Evolutionary conservation across 2,329 filamentous ascomycete genomes (phyloP).

Genomic region (Phaeosphaeriaceae sp.): DNA sequence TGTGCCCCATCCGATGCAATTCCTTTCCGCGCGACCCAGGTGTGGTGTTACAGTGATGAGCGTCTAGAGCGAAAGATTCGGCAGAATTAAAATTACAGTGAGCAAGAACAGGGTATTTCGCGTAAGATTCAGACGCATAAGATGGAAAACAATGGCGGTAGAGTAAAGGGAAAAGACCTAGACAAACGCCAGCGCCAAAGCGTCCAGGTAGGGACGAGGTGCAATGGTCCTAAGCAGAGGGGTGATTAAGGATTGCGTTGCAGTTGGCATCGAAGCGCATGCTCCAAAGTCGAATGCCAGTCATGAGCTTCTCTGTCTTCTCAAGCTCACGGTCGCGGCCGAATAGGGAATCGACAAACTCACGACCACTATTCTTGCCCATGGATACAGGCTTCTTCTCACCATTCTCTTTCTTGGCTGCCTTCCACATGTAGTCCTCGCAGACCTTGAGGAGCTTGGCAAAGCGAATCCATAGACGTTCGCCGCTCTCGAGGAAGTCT

Average conservation of each 20-base stretch:
- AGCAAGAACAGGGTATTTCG: slow-evolving; percentile 49
- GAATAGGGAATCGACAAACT: slow-evolving; percentile 96
- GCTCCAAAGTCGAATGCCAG: slow-evolving; percentile 84
- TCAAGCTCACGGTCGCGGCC: slow-evolving; percentile 88
- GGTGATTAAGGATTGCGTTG: slow-evolving; percentile 77
- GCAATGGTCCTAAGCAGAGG: slow-evolving; percentile 43
- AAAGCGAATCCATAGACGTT: slow-evolving; percentile 84
- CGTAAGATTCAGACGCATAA: slow-evolving; percentile 41
- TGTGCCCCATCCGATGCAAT: slow-evolving; percentile 46
- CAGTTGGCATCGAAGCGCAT: slow-evolving; percentile 96
- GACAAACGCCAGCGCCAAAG: slow-evolving; percentile 37
- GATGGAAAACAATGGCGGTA: slow-evolving; percentile 22
- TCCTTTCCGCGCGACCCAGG: slow-evolving; percentile 29
- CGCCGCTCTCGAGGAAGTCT: slow-evolving; percentile 88
- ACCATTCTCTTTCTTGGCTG: slow-evolving; percentile 71
- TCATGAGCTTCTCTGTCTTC: slow-evolving; percentile 92
- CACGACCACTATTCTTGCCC: slow-evolving; percentile 88
- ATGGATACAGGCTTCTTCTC: slow-evolving; percentile 69
- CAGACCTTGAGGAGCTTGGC: slow-evolving; percentile 87
- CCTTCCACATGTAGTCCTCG: slow-evolving; percentile 94
- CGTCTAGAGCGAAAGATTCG: slow-evolving; percentile 40
- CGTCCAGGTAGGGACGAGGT: slow-evolving; percentile 23
- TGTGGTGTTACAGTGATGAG: slow-evolving; percentile 46
- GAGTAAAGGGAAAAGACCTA: slow-evolving; percentile 22
- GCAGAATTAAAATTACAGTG: slow-evolving; percentile 47